Conservation (phyloP, 2,329 filamentous ascomycete species). For the Ploettnerulaceae sp. region DNA sequence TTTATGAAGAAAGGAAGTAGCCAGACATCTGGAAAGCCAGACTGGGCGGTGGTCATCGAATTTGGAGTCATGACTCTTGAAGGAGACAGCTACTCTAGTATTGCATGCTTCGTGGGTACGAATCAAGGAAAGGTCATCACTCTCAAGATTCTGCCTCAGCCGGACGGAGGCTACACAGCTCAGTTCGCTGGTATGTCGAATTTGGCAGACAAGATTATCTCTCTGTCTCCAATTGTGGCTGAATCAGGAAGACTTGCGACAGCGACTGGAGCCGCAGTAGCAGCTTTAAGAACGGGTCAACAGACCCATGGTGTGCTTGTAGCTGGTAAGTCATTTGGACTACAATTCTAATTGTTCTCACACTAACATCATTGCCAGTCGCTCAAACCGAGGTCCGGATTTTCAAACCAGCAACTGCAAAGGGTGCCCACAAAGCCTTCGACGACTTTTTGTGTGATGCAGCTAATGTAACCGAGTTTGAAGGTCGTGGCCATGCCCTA, state of each 20-base stretch:
- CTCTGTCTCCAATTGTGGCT: conserved; percentile 72
- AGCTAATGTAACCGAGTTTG: conserved; percentile 69
- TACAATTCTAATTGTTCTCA: background rate
- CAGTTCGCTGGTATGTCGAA: conserved; percentile 63
- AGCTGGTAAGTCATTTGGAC: conserved; percentile 49
- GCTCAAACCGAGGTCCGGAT: conserved; percentile 72
- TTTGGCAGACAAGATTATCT: conserved; percentile 66
- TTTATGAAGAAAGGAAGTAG: conserved; percentile 58
- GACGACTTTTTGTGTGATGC: conserved; percentile 77
- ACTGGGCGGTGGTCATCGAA: conserved; percentile 78
- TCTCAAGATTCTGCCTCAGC: conserved; percentile 79
- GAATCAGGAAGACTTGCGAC: conserved; percentile 70
- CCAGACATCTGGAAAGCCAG: conserved; percentile 45
- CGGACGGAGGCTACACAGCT: conserved; percentile 64
- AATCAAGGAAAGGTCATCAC: conserved; percentile 78
- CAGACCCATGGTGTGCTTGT: conserved; percentile 78
- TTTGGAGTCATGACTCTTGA: conserved; percentile 93
- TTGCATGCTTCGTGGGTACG: conserved; percentile 87
- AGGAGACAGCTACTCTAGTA: conserved; percentile 92
- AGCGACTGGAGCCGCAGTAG: conserved; percentile 71
- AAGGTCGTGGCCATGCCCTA: conserved; percentile 71
- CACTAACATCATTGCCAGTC: conserved; percentile 36
- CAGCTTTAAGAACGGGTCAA: conserved; percentile 67
- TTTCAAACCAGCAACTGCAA: conserved; percentile 77
- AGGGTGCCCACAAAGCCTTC: conserved; percentile 89